Evolutionary conservation across 2,329 filamentous ascomycete genomes (phyloP), one percentile per base, ranked within the genome.

Genomic region (Arthroderma uncinatum): DNA sequence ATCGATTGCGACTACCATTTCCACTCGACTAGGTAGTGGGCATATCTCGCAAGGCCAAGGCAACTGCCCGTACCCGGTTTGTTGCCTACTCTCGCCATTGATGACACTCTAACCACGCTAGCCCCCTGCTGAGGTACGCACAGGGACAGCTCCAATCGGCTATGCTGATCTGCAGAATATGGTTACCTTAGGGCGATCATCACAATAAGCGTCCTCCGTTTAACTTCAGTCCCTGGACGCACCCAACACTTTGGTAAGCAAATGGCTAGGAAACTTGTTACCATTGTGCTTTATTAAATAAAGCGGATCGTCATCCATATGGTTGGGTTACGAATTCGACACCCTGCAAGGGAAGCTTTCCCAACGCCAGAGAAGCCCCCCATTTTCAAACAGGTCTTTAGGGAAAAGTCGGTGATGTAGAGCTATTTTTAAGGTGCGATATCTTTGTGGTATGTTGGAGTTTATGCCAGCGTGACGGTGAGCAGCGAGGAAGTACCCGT

Each of bases 161-260:
- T n/a, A 16, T 42, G 16, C 10, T 19, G 8, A 42, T 19, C 16
- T 23, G 16, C 39, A 42, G 19, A 23, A 42, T 42, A 21, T 21
- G 19, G 12, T 10, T 28, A 14, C 23, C 21, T 23, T 12, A 25
- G 19, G 14, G 23, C 9, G 9, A 44, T 44, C 3, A 25, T 14
- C 9, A 2, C 14, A 42, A n/a, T 44, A 44, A 23, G 40, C 40
- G 40, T 47, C 12, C 14, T n/a, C n/a, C n/a, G n/a, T n/a, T 23
- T 47, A 47, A 28, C 21, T 14, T 9, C 21, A 14, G 40, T 25
- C 10, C 7, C 19, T 10, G 8, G 10, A 25, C 2, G 59, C 64
- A 57, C 37, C 44, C 28, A 33, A 21, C 33, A 30, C 60, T 56
- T 60, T 59, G 39, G 40, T 28, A 28, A 28, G 52, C 8, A 34